Percentiles rank a stretch among this genome's conserved stretches.
Evolutionary conservation across 352 stramenopile genomes (phyloP).

Genomic region (Pythium rishiriense): DNA sequence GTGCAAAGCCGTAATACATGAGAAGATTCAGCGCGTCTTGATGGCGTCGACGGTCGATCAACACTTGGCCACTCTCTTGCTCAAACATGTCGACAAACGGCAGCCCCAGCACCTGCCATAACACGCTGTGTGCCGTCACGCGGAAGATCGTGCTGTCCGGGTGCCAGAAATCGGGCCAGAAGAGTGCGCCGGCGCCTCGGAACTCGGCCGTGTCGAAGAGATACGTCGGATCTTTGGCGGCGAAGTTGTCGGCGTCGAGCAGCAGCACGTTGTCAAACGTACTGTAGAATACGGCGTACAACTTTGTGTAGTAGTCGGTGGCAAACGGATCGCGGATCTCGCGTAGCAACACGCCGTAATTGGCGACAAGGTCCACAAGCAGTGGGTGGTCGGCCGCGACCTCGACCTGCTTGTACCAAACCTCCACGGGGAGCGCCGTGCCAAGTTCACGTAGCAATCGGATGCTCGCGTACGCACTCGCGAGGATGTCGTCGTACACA

Average conservation of each 20-base stretch:
- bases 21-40: conserved; percentile 52
- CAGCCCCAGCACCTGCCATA: conserved; percentile 73
- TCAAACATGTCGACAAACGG: conserved; percentile 70
- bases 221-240: conserved; percentile 59
- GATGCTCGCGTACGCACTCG: conserved; percentile 58
- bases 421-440: conserved; percentile 61
- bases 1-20: conserved; percentile 62
- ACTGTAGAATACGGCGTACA: conserved; percentile 75
- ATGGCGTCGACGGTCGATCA: conserved; percentile 57
- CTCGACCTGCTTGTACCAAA: conserved; percentile 55
- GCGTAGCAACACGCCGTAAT: background rate
- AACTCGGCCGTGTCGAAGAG: conserved; percentile 62
- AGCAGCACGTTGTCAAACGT: conserved; percentile 74
- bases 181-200: conserved; percentile 47
- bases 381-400: background rate
- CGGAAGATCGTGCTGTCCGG: conserved; percentile 75
- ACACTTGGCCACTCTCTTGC: conserved; percentile 76
- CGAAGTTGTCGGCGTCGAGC: conserved; percentile 78
- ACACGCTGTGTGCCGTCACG: conserved; percentile 58
- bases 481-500: conserved; percentile 35
- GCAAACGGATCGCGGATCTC: conserved; percentile 56
- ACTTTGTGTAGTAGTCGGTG: conserved; percentile 73
- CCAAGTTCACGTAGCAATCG: conserved; percentile 45
- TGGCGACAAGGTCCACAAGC: background rate
- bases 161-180: conserved; percentile 84